phyloP scores from a whole-genome alignment of 345 rosid genomes.

The Euphorbia tirucalli region DNA sequence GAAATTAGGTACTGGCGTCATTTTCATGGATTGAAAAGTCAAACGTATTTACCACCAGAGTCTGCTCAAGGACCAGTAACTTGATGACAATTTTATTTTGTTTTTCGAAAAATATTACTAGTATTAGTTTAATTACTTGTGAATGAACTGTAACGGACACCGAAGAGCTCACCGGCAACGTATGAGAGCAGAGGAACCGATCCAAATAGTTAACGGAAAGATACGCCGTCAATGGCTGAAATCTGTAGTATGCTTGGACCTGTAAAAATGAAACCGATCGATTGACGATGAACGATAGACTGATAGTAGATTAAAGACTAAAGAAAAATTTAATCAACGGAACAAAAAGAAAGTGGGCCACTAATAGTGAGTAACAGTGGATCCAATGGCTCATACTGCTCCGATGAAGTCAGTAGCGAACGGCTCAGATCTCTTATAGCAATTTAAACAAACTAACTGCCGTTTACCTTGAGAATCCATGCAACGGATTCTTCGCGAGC shows the following conservation, averaged over 20 bases:
- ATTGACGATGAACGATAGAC: background rate
- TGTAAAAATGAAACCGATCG: slow-evolving; percentile 25
- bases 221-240: slow-evolving; percentile 91
- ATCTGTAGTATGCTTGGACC: slow-evolving; percentile 70
- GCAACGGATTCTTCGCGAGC: slow-evolving; percentile 85
- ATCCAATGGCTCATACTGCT: slow-evolving; percentile 16
- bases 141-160: background rate
- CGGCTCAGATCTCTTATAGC: slow-evolving; percentile 9
- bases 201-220: slow-evolving; percentile 96
- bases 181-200: slow-evolving; percentile 71
- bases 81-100: slow-evolving; percentile 13
- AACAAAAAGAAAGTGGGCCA: background rate
- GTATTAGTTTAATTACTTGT: background rate
- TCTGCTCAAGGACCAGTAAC: slow-evolving; percentile 24
- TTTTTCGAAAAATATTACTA: background rate
- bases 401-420: background rate
- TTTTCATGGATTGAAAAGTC: slow-evolving; percentile 48
- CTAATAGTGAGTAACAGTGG: background rate
- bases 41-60: slow-evolving; percentile 22
- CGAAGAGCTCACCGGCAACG: slow-evolving; percentile 60
- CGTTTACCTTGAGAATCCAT: slow-evolving; percentile 88
- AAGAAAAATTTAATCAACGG: background rate
- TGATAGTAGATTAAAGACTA: too few relatives aligned
- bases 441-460: background rate
- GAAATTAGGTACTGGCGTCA: slow-evolving; percentile 18